These are phyloP conservation scores for Yamadazyma aaseri DNA, from an alignment of 1,139 yeast genomes.

Conservation along the genomic window DNA sequence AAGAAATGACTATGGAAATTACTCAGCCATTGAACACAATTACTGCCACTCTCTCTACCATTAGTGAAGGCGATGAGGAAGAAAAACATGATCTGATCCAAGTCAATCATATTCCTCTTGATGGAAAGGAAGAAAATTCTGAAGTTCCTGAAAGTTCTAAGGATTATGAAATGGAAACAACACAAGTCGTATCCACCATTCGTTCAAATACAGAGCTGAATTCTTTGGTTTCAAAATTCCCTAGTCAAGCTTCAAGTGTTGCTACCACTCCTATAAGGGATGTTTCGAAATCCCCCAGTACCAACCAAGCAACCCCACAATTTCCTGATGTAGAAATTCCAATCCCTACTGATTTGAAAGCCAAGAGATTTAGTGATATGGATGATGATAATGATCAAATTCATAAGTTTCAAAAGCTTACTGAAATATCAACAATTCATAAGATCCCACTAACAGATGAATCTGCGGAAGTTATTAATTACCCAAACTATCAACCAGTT, in stretches of 20 bases:
- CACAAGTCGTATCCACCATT: slow-evolving; percentile 12
- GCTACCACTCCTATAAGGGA: not conserved
- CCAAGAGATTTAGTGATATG: slow-evolving; percentile 13
- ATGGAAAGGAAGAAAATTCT: too few relatives aligned
- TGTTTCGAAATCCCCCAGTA: not conserved
- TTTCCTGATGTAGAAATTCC: slow-evolving; percentile 18
- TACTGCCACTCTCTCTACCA: slow-evolving; percentile 5
- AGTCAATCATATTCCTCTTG: too few relatives aligned
- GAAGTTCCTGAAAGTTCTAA: not conserved
- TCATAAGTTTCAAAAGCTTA: slow-evolving; percentile 8
- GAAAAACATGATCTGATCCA: too few relatives aligned
- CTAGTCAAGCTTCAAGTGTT: not conserved
- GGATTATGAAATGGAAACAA: slow-evolving; percentile 16
- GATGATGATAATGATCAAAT: slow-evolving; percentile 7
- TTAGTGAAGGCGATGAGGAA: slow-evolving; percentile 7
- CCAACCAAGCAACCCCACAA: slow-evolving; percentile 9
- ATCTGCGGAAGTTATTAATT: slow-evolving; percentile 11
- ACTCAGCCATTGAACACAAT: slow-evolving; percentile 8
- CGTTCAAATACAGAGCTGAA: not conserved
- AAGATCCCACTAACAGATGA: slow-evolving; percentile 32
- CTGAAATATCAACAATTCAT: slow-evolving; percentile 25
- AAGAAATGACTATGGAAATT: slow-evolving; percentile 10
- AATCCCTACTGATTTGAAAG: slow-evolving; percentile 14
- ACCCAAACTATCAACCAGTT: slow-evolving; percentile 28
- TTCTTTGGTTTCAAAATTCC: not conserved